phyloP scores from a whole-genome alignment of 371 early-diverging fungal species.

The Mortierella sp. region DNA sequence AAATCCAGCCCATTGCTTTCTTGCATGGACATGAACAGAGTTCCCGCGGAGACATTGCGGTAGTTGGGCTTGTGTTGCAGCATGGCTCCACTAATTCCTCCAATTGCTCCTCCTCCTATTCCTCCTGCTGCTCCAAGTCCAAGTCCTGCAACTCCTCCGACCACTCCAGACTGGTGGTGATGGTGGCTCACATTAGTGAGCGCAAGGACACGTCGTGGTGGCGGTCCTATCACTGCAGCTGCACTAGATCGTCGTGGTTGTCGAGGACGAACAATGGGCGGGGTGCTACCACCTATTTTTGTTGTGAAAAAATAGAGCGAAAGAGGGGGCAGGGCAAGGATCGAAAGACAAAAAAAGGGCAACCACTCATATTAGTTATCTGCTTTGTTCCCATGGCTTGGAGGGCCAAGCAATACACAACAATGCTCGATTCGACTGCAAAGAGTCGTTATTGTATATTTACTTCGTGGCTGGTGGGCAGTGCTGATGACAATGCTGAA shows the following conservation, averaged over 20 bases:
- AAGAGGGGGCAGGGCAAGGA: not conserved
- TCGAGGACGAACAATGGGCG: conserved; percentile 10
- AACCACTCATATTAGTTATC: not conserved
- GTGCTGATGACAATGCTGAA: not conserved
- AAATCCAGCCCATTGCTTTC: conserved; percentile 22
- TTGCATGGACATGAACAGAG: conserved; percentile 36
- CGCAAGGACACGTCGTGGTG: conserved; percentile 35
- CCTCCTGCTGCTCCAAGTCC: not conserved
- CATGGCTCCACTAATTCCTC: not conserved
- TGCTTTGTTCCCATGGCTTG: not conserved
- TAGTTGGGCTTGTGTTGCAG: conserved; percentile 43
- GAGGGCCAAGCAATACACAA: not conserved
- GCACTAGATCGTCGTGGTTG: conserved; percentile 32
- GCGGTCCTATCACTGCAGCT: conserved; percentile 38
- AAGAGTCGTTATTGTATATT: not conserved
- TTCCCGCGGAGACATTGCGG: conserved; percentile 40
- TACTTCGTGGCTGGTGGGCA: conserved; percentile 19
- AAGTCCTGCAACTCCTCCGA: conserved; percentile 1
- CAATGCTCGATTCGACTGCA: not conserved
- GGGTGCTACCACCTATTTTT: conserved; percentile 6
- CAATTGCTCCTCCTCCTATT: not conserved
- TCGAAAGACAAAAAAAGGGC: not conserved
- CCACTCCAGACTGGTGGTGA: not conserved
- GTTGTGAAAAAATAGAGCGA: not conserved
- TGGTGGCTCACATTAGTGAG: conserved; percentile 17